A percentile compares a stretch with the other conserved stretches of the same genome.
phyloP scores from a whole-genome alignment of 257 asterid genomes.

The Capsicum pubescens region DNA sequence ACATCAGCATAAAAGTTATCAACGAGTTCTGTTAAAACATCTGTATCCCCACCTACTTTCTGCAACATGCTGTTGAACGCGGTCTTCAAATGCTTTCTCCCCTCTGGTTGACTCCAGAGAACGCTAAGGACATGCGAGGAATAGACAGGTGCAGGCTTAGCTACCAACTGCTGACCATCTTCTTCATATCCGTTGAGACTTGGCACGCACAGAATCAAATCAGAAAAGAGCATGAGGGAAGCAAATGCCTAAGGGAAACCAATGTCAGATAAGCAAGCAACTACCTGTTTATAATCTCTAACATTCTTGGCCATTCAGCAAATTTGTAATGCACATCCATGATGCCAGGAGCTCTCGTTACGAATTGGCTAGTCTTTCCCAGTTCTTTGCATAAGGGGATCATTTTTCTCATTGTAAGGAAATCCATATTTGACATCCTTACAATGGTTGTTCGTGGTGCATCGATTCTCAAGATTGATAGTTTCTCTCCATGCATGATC shows the following conservation, averaged over 20 bases:
- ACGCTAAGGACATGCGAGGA: constrained; percentile 53
- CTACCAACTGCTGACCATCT: constrained; percentile 47
- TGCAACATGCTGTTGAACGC: constrained; percentile 42
- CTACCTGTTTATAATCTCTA: constrained; percentile 62
- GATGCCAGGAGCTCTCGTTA: neutral
- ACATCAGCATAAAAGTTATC: constrained; percentile 33
- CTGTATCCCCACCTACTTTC: constrained; percentile 32
- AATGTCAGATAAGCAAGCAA: constrained; percentile 4
- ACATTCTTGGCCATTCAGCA: constrained; percentile 74
- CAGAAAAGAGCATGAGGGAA: constrained; percentile 25
- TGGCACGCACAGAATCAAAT: constrained; percentile 27
- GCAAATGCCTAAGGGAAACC: neutral
- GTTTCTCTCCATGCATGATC: constrained; percentile 48
- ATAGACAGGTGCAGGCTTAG: constrained; percentile 61
- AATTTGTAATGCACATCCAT: constrained; percentile 48
- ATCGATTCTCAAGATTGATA: constrained; percentile 59
- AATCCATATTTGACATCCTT: constrained; percentile 42
- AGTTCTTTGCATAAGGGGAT: constrained; percentile 34
- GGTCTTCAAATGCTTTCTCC: constrained; percentile 45
- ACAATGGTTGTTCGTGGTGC: constrained; percentile 64
- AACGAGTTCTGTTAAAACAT: constrained; percentile 34
- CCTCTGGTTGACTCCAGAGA: constrained; percentile 63
- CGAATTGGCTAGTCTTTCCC: constrained; percentile 20
- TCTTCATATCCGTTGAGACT: constrained; percentile 51
- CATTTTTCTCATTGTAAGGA: neutral